Conservation (phyloP, 345 rosid genomes). For the Gossypium sturtianum region DNA sequence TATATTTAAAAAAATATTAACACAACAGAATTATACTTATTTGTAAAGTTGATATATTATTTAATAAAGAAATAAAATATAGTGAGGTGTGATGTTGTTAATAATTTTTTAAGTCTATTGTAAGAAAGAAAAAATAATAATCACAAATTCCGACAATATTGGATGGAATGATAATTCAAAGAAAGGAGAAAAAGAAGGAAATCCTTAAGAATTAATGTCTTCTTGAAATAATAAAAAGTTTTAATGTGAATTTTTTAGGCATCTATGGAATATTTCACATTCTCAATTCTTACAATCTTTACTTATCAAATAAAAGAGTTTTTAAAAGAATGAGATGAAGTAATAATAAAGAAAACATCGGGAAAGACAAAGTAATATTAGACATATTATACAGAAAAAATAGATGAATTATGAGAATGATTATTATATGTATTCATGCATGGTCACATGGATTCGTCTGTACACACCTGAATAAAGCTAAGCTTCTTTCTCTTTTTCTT, state of each 20-base stretch:
- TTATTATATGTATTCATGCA: neutral
- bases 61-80: too few relatives aligned
- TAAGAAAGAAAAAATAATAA: constrained; percentile 1
- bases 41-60: too few relatives aligned
- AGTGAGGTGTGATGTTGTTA: too few relatives aligned
- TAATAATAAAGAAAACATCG: neutral
- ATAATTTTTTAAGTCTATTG: neutral
- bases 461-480: constrained; percentile 24
- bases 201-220: constrained; percentile 27
- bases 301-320: too few relatives aligned
- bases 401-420: neutral
- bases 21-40: too few relatives aligned
- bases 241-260: neutral
- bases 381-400: neutral
- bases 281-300: too few relatives aligned
- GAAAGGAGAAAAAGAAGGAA: constrained; percentile 14
- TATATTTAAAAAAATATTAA: too few relatives aligned
- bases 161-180: constrained; percentile 19
- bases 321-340: too few relatives aligned
- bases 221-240: constrained; percentile 5
- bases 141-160: neutral
- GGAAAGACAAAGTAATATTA: neutral
- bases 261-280: neutral
- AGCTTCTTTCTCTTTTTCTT: neutral
- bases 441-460: constrained; percentile 62